These are phyloP conservation scores for Malus hybrid DNA, from an alignment of 331 rosid genomes.

Conservation along the genomic window DNA sequence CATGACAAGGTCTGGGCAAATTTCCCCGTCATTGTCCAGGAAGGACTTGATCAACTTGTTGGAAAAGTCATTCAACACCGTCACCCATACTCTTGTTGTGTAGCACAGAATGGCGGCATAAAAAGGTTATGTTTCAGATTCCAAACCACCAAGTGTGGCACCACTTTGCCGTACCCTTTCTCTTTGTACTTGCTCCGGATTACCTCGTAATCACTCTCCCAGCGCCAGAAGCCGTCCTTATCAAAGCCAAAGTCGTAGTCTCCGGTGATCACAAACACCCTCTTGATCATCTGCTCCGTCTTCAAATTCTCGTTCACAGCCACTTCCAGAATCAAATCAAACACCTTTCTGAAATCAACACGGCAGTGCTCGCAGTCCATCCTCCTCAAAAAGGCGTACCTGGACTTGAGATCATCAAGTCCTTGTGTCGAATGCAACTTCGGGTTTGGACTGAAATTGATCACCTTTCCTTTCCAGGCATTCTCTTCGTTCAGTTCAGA, in stretches of 20 bases:
- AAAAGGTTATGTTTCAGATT: neutral
- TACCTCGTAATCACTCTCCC: neutral
- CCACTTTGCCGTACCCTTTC: neutral
- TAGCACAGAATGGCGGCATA: neutral
- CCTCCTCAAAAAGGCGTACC: neutral
- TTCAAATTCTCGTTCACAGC: slow-evolving; percentile 2
- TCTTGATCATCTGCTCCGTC: slow-evolving; percentile 7
- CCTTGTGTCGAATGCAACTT: neutral
- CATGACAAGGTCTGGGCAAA: slow-evolving; percentile 33
- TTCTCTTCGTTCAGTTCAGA: slow-evolving; percentile 9
- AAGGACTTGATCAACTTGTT: slow-evolving; percentile 30
- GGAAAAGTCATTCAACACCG: slow-evolving; percentile 2
- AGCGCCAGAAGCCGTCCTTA: neutral
- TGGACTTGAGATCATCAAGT: neutral
- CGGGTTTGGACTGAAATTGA: slow-evolving; percentile 1
- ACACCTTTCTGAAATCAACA: slow-evolving; percentile 7
- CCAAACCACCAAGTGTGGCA: slow-evolving; percentile 7
- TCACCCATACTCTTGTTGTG: neutral
- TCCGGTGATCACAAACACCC: neutral
- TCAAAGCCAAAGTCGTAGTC: slow-evolving; percentile 5
- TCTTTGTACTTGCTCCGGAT: neutral
- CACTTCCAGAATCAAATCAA: neutral
- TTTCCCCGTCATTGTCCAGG: slow-evolving; percentile 26
- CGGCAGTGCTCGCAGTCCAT: neutral
- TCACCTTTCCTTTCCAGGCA: slow-evolving; percentile 9